A percentile compares a stretch with the other conserved stretches of the same genome.
phyloP scores from a whole-genome alignment of 2,329 filamentous ascomycete genomes.

The Penicillium fuscoglaucum region DNA sequence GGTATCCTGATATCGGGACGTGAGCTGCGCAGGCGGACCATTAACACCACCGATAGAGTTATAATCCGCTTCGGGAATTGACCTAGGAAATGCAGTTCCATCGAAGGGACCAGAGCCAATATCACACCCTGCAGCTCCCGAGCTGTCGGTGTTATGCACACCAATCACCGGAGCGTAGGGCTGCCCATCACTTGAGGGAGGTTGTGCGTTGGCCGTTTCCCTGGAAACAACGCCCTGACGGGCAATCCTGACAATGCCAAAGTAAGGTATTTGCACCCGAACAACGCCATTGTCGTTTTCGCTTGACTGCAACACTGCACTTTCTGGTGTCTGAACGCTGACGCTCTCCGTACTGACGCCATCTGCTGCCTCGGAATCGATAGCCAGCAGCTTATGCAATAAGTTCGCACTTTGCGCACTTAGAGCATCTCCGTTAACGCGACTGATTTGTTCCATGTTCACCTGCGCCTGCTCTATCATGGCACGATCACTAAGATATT shows the following conservation, averaged over 20 bases:
- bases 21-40: not conserved
- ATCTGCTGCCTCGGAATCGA: slow-evolving; percentile 20
- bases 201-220: not conserved
- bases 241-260: slow-evolving; percentile 44
- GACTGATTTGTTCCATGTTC: slow-evolving; percentile 36
- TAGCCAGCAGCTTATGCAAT: slow-evolving; percentile 19
- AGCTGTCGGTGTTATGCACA: not conserved
- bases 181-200: not conserved
- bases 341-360: slow-evolving; percentile 3
- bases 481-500: slow-evolving; percentile 43
- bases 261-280: slow-evolving; percentile 46
- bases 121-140: not conserved
- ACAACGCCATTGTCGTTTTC: slow-evolving; percentile 21
- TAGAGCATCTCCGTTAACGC: slow-evolving; percentile 33
- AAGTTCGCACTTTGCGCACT: slow-evolving; percentile 24
- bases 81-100: not conserved
- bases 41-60: not conserved
- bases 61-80: not conserved
- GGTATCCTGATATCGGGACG: not conserved
- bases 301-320: not conserved
- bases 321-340: not conserved
- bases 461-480: slow-evolving; percentile 41
- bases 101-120: not conserved
- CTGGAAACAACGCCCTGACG: slow-evolving; percentile 17
- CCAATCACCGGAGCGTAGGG: not conserved